phyloP scores from a whole-genome alignment of 305 asterid genomes.

The Fraxinus floribunda region DNA sequence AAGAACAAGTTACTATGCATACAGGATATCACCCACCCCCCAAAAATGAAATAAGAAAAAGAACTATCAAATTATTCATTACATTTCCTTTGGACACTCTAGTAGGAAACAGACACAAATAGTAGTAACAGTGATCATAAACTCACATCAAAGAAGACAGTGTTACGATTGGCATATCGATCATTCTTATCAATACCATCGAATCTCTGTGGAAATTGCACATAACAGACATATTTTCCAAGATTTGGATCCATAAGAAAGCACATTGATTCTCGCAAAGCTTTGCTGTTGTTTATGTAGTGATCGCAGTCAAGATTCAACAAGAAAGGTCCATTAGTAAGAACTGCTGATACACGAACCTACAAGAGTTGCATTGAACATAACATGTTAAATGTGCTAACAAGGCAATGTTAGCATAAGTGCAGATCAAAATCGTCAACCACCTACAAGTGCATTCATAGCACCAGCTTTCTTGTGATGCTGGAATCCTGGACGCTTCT shows the following conservation, averaged over 20 bases:
- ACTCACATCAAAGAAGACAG: slow-evolving; percentile 97
- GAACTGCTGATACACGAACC: slow-evolving; percentile 99
- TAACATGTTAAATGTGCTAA: slow-evolving; percentile 23
- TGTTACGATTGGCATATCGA: slow-evolving; percentile 94
- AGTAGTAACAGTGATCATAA: not conserved
- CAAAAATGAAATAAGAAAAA: not conserved
- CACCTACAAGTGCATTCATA: slow-evolving; percentile 95
- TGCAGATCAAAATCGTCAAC: slow-evolving; percentile 14
- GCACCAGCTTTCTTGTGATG: slow-evolving; percentile 99
- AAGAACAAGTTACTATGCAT: slow-evolving; percentile 18
- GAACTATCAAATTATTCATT: not conserved
- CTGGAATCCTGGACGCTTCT: slow-evolving; percentile 97
- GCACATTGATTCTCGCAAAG: slow-evolving; percentile 95
- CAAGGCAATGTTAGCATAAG: slow-evolving; percentile 12
- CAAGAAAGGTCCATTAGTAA: slow-evolving; percentile 95
- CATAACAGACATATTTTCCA: slow-evolving; percentile 94
- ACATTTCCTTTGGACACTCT: not conserved
- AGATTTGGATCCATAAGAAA: slow-evolving; percentile 96
- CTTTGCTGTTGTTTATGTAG: slow-evolving; percentile 96
- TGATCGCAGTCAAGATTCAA: slow-evolving; percentile 99
- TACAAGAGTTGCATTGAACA: slow-evolving; percentile 29
- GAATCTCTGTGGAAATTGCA: slow-evolving; percentile 95
- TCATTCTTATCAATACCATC: slow-evolving; percentile 91
- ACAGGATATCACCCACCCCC: slow-evolving; percentile 1
- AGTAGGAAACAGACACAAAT: slow-evolving; percentile 22